A percentile compares a stretch with the other conserved stretches of the same genome.
phyloP scores from a whole-genome alignment of 2,329 filamentous ascomycete species.

The Apiospora sp. region DNA sequence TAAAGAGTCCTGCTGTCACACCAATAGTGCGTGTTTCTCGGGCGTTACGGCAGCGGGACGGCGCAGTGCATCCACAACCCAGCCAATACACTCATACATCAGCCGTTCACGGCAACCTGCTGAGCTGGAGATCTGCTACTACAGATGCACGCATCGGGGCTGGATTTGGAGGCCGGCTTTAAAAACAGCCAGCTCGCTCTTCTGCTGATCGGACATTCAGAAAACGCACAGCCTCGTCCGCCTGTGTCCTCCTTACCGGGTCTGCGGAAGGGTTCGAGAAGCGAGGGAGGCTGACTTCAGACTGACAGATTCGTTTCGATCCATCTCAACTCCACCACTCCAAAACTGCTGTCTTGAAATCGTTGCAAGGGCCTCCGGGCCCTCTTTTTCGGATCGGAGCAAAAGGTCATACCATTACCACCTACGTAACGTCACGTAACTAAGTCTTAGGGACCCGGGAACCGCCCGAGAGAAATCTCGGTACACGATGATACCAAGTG shows the following conservation, averaged over 20 bases:
- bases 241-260: too few relatives aligned
- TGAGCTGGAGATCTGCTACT: conserved; percentile 1
- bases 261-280: conserved; percentile 8
- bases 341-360: conserved; percentile 14
- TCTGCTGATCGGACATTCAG: not conserved
- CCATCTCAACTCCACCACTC: not conserved
- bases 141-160: not conserved
- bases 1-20: conserved; percentile 5
- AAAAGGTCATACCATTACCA: not conserved
- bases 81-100: conserved; percentile 3
- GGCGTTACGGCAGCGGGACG: conserved; percentile 1
- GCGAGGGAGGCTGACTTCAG: not conserved
- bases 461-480: not conserved
- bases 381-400: conserved; percentile 9
- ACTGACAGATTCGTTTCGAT: not conserved
- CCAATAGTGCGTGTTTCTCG: conserved; percentile 1
- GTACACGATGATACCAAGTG: not conserved
- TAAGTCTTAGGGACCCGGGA: not conserved
- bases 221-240: not conserved
- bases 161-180: not conserved
- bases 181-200: too few relatives aligned
- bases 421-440: not conserved
- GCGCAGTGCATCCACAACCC: not conserved
- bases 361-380: not conserved
- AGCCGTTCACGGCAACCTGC: not conserved